Conservation (phyloP, 495 filamentous ascomycete genomes). For the Penicillium ucsense region DNA sequence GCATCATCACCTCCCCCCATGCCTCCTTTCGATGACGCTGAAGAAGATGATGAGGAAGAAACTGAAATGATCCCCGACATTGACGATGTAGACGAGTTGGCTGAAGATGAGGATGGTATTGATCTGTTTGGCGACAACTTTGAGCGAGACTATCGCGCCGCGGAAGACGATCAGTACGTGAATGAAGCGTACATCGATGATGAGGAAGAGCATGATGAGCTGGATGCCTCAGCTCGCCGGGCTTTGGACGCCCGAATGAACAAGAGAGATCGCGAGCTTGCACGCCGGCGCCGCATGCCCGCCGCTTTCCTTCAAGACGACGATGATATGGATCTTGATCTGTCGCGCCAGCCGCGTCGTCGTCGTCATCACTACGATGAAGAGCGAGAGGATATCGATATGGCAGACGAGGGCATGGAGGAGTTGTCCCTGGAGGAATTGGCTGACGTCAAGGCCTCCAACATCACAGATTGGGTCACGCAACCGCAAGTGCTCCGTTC, state of each 20-base stretch:
- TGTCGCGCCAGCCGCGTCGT: slow-evolving; percentile 70
- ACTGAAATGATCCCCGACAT: slow-evolving; percentile 68
- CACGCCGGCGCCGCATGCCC: slow-evolving; percentile 64
- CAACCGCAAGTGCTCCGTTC: slow-evolving; percentile 85
- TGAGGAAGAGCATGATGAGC: slow-evolving; percentile 64
- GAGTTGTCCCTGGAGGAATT: slow-evolving; percentile 88
- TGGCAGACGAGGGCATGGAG: slow-evolving; percentile 87
- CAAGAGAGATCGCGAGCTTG: slow-evolving; percentile 72
- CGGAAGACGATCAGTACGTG: slow-evolving; percentile 55
- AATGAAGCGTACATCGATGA: slow-evolving; percentile 66
- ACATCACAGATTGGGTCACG: slow-evolving; percentile 87
- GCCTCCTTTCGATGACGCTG: slow-evolving; percentile 40
- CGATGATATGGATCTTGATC: slow-evolving; percentile 74
- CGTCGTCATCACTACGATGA: slow-evolving; percentile 86
- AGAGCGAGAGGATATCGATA: slow-evolving; percentile 77
- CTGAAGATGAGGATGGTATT: slow-evolving; percentile 87
- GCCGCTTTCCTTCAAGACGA: slow-evolving; percentile 81
- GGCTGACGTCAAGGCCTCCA: slow-evolving; percentile 87
- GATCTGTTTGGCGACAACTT: slow-evolving; percentile 90
- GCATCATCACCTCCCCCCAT: slow-evolving; percentile 41
- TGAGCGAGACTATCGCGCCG: slow-evolving; percentile 67
- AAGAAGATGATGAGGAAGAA: slow-evolving; percentile 72
- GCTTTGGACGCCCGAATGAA: slow-evolving; percentile 77
- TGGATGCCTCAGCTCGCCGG: slow-evolving; percentile 59
- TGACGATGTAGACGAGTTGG: slow-evolving; percentile 92